Conservation (phyloP, 2,329 filamentous ascomycete species). For the Parafenestella ontariensis region DNA sequence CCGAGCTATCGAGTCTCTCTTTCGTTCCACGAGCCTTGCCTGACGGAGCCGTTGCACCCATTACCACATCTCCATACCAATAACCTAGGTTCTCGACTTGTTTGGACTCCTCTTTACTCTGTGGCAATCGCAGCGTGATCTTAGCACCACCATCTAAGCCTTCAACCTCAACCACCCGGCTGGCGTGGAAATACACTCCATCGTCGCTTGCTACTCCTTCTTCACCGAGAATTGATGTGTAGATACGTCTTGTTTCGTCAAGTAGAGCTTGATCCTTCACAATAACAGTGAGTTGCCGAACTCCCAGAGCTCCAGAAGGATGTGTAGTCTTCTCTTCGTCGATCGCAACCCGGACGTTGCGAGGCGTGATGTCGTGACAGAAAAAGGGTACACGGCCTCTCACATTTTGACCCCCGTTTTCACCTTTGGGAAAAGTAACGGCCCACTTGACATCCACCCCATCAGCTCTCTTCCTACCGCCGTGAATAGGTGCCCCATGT, state of each 20-base stretch:
- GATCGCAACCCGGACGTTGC: slow-evolving; percentile 63
- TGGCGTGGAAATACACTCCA: slow-evolving; percentile 18
- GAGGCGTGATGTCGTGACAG: slow-evolving; percentile 64
- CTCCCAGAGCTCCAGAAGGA: slow-evolving; percentile 59
- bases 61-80: slow-evolving; percentile 39
- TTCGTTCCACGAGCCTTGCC: slow-evolving; percentile 13
- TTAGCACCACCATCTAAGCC: slow-evolving; percentile 20
- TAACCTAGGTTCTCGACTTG: slow-evolving; percentile 22
- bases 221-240: slow-evolving; percentile 22
- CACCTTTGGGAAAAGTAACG: slow-evolving; percentile 59
- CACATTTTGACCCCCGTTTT: slow-evolving; percentile 38
- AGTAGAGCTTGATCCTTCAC: slow-evolving; percentile 25
- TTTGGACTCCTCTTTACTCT: slow-evolving; percentile 21
- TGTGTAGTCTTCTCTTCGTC: slow-evolving; percentile 54
- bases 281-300: slow-evolving; percentile 36
- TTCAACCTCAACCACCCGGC: slow-evolving; percentile 22
- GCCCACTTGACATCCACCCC: slow-evolving; percentile 66
- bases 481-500: slow-evolving; percentile 59
- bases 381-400: slow-evolving; percentile 67
- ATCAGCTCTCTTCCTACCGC: slow-evolving; percentile 64
- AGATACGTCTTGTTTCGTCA: slow-evolving; percentile 18
- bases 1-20: slow-evolving; percentile 19
- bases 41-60: slow-evolving; percentile 16
- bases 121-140: slow-evolving; percentile 30
- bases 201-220: slow-evolving; percentile 5